phyloP scores from a whole-genome alignment of 345 rosid genomes.

The Turnera subulata region DNA sequence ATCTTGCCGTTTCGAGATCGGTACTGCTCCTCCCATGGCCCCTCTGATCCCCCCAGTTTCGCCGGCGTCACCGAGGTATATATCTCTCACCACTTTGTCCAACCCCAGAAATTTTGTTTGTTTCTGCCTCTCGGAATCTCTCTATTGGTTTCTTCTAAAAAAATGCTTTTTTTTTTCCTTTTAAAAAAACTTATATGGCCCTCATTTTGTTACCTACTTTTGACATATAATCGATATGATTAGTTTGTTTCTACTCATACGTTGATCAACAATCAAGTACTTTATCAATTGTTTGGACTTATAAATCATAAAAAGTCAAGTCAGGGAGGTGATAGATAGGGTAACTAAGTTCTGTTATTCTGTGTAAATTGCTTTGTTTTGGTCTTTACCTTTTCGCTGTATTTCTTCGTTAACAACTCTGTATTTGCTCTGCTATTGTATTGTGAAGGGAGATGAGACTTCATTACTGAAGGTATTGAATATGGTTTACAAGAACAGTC shows the following conservation, averaged over 20 bases:
- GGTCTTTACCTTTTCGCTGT: not conserved
- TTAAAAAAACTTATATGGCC: too few relatives aligned
- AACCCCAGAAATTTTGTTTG: not conserved
- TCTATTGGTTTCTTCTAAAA: not conserved
- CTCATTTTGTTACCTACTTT: too few relatives aligned
- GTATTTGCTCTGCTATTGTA: not conserved
- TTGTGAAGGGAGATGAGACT: conserved; percentile 71
- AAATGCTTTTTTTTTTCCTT: too few relatives aligned
- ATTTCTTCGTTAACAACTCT: not conserved
- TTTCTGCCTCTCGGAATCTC: not conserved
- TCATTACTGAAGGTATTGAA: conserved; percentile 63
- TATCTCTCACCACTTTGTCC: not conserved
- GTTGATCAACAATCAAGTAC: too few relatives aligned
- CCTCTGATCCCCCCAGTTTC: conserved; percentile 29
- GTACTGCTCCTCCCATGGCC: conserved; percentile 28
- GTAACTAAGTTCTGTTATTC: too few relatives aligned
- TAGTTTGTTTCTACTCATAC: too few relatives aligned
- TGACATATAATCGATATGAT: too few relatives aligned
- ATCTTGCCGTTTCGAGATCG: conserved; percentile 50
- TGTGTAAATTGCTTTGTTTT: not conserved
- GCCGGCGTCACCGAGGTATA: conserved; percentile 62
- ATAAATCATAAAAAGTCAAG: too few relatives aligned
- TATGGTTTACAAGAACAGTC: conserved; percentile 53
- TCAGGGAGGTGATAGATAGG: too few relatives aligned
- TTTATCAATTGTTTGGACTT: too few relatives aligned